Evolutionary conservation across 1,284 basidiomycete species (phyloP), one percentile per base, ranked within the genome.

Genomic region (Apiotrichum veenhuisii): DNA sequence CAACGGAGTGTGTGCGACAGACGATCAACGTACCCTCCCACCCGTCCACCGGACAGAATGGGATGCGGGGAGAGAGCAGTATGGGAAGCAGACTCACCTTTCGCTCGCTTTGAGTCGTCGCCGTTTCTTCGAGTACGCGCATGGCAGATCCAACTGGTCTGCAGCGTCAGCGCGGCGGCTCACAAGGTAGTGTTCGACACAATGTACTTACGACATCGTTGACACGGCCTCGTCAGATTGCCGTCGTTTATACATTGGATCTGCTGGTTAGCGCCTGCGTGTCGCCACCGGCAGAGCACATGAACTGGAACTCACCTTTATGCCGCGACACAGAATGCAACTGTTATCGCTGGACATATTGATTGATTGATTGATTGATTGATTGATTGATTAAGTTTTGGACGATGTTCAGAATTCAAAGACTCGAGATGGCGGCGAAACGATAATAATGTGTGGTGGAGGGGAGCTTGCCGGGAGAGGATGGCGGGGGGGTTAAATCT

Each of bases 121-220:
- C n/a, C 52, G 52, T 25, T 53, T 53, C 17, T 33, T 46, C 34
- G 46, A 48, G 52, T 53, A 53, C 12, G 44, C 44, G 44, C 52
- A 53, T 27, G 52, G 52, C 12, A 53, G 44, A 25, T 53, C 37
- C 11, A 53, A 37, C 8, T 36, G 43, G 33, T 23, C 46, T 48
- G 33, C 42, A 26, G 23, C 8, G 22, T 41, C 5, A 26, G 15
- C n/a, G 18, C 7, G 27, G 17, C 9, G 2, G 20, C 25, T n/a
- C n/a, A n/a, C 5, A 5, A 1, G 5, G 33, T 37, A 4, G 14
- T n/a, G n/a, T n/a, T n/a, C n/a, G n/a, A n/a, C n/a, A 12, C 7
- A 2, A 12, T 4, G 14, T 14, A 48, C 46, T n/a, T 20, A 22
- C 51, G 36, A n/a, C 52, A 53, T 26, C 52, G 43, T 37, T 53